Evolutionary conservation across 345 rosid species (phyloP), one percentile per base, ranked within the genome.

Genomic region (Carallia pectinifolia): DNA sequence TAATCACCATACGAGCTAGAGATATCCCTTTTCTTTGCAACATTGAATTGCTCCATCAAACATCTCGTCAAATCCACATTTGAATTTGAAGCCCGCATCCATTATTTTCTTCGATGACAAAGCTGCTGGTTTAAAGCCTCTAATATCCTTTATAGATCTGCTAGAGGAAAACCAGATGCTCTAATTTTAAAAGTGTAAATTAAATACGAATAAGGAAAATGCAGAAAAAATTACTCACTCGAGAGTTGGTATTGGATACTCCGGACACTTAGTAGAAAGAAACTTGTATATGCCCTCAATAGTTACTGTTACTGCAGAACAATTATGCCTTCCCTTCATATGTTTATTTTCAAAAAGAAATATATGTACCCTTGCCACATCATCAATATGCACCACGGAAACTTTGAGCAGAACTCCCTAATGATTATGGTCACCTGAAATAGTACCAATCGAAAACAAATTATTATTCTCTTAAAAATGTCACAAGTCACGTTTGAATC

Each of bases 251-350:
- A 76, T 62, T 7, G 53, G 39, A 16, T 56, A 71, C 18, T 80
- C 75, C 0, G 85, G 82, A 39, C 78, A 79, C 30, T 75, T 82
- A 19, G 75, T 37, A 4, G 78, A 56, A 6, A 86, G 81, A 60
- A 73, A 58, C 64, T 62, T 23, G 5, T 73, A 53, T 73, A 86
- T 33, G 2, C 76, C 74, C 15, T 62, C 37, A 27, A 73, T 65
- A 3, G 80, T 73, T 6, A 79, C 1, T 0, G 0, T 37, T n/a
- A 64, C 19, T 0, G 81, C 67, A n/a, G 83, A 79, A 76, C 84
- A 85, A 37, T 64, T 74, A 40, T 85, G 74, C 23, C 90, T 78
- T 31, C 84, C 90, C 38, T 78, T 65, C 33, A 82, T 79, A 6
- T 75, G 38, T 0, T 81, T 64, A 53, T 65, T 19, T 39, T 87